Conservation (phyloP, 495 filamentous ascomycete genomes). For the Clavariopsis aquatica region DNA sequence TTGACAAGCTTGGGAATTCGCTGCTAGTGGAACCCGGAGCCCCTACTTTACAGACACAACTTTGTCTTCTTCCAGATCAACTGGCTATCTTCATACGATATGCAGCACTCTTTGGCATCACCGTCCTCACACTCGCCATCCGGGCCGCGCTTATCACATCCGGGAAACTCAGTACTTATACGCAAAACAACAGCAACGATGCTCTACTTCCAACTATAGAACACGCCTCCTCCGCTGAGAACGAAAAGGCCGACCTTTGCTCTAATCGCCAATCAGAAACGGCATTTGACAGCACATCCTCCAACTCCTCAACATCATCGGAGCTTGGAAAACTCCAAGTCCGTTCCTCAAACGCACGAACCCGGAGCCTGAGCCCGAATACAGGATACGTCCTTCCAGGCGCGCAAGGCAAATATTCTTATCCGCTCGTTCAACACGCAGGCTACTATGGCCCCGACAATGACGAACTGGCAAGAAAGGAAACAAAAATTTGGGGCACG, state of each 20-base stretch:
- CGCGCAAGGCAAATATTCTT: slow-evolving; percentile 24
- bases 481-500: slow-evolving; percentile 18
- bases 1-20: slow-evolving; percentile 64
- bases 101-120: slow-evolving; percentile 59
- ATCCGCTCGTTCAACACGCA: slow-evolving; percentile 38
- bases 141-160: slow-evolving; percentile 58
- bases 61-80: slow-evolving; percentile 90
- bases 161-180: slow-evolving; percentile 8
- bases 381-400: slow-evolving; percentile 36
- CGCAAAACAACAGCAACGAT: slow-evolving; percentile 1
- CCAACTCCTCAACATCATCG: slow-evolving; percentile 35
- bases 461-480: slow-evolving; percentile 9
- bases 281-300: slow-evolving; percentile 8
- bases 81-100: slow-evolving; percentile 81
- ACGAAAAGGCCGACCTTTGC: slow-evolving; percentile 31
- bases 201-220: slow-evolving; percentile 26
- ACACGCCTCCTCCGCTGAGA: slow-evolving; percentile 32
- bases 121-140: slow-evolving; percentile 58
- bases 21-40: slow-evolving; percentile 36
- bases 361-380: slow-evolving; percentile 32
- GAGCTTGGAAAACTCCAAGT: slow-evolving; percentile 29
- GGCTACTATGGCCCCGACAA: slow-evolving; percentile 31
- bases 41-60: slow-evolving; percentile 76
- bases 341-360: slow-evolving; percentile 29
- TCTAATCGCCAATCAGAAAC: slow-evolving; percentile 5